Base-by-base conservation (phyloP, 495 filamentous ascomycete genomes). In the Penicillium macrosclerotiorum region DNA sequence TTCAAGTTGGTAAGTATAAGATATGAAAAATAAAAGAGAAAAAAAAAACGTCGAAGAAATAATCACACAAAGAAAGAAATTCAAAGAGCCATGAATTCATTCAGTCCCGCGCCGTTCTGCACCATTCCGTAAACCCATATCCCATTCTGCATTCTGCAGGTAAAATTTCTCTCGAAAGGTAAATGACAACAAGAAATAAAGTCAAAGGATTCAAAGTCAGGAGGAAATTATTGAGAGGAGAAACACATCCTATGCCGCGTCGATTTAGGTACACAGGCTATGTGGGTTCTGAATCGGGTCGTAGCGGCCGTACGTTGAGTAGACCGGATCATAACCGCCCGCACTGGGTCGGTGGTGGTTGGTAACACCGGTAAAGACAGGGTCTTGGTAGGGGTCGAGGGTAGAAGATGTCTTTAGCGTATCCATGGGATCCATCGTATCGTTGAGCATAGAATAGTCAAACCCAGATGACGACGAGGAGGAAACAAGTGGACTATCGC, bases 381-480 rank as follows among this genome's bases (percentile, higher is more conserved):
- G 31, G 23, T 72, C 69, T 7, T 63, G 67, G 35, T 68, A 74
- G 1, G 63, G 65, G 11, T 65, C 66, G 31, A 64, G 60, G 39
- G 57, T 60, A 13, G 67, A 56, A 0, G 37, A 42, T 4, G 47
- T 55, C 49, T 74, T 72, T 13, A 71, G 49, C 0, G 65, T 65
- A 20, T 74, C 69, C 57, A 67, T 71, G 3, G 67, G 64, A 22
- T 74, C 63, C 62, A 74, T 68, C 5, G 70, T 59, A 42, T 73
- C 70, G 26, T 54, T 61, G 12, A 70, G 52, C 49, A 68, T 60
- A 27, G 57, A 57, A 13, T 69, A 66, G 34, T 74, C 71, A 25
- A 68, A 68, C 2, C 57, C 57, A 0, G 69, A 69, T 3, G 71
- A 74, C 5, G 71, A 72, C 0, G 71, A 72, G 3, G 71, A 74